Evolutionary conservation across 2,329 filamentous ascomycete genomes (phyloP), one percentile per base, ranked within the genome.

Genomic region (Davidsoniella australis): DNA sequence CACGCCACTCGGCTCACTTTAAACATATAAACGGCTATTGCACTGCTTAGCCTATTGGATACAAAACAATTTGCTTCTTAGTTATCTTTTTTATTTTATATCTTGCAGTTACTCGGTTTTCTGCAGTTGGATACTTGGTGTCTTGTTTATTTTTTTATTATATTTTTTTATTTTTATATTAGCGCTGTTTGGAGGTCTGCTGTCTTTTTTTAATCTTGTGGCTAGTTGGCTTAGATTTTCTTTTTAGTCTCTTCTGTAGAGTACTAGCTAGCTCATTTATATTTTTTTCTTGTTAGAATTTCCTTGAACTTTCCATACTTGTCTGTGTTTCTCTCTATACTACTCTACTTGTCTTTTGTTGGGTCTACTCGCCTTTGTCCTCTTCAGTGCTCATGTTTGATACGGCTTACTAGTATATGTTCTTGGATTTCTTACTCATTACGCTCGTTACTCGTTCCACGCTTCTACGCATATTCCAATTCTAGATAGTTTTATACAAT

Each of bases 241-340:
- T 54, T 59, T 9, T 45, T 36, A n/a, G 20, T 33, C 29, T 33
- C 9, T 33, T 33, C 12, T 33, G 12, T 12, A 33, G 29, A 33
- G 29, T 33, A 33, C 29, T 33, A 9, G 12, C 29, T 33, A 33
- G 33, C 41, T 14, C 33, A 33, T 8, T 37, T 36, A 29, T 36
- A 18, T 48, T 48, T 39, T 39, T 23, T 23, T 23, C 23, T 48
- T 48, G 26, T 46, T 46, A 6, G 44, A 46, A 39, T 23, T 38
- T 18, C 23, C 18, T 23, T 33, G 29, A 33, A 33, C 29, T 33
- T 10, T 12, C 17, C 9, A 12, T 33, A 9, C 12, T 33, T 33
- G 9, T 12, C 29, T 33, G 12, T 23, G 20, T 23, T 23, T 23
- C 20, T 23, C n/a, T 2, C 20, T 23, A 5, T 23, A 23, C 20